Conservation (phyloP, 2,329 filamentous ascomycete genomes). For the Dryadomyces quercus-mongolicae region DNA sequence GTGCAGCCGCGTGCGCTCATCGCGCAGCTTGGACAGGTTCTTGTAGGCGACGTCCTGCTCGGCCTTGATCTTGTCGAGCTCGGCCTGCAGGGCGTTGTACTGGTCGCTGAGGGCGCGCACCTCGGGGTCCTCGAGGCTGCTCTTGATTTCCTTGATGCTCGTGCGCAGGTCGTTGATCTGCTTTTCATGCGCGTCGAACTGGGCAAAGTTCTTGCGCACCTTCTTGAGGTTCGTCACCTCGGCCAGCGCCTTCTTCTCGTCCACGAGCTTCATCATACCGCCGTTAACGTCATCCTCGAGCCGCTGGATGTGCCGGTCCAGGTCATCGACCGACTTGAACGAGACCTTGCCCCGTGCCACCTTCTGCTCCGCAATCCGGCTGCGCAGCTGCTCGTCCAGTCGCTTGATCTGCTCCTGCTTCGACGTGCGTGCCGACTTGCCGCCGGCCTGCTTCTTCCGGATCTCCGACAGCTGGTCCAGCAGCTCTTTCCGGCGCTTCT, state of each 20-base stretch:
- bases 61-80: conserved; percentile 81
- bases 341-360: conserved; percentile 64
- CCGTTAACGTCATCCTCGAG: conserved; percentile 80
- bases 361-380: conserved; percentile 79
- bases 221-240: conserved; percentile 78
- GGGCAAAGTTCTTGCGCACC: conserved; percentile 80
- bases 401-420: conserved; percentile 87
- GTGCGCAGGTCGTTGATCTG: conserved; percentile 76
- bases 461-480: conserved; percentile 74
- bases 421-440: conserved; percentile 68
- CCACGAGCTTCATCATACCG: conserved; percentile 87
- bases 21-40: conserved; percentile 70
- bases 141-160: conserved; percentile 81
- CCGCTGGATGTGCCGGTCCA: conserved; percentile 69
- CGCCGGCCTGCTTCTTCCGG: conserved; percentile 72
- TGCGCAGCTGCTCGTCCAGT: conserved; percentile 79
- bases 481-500: conserved; percentile 77
- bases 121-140: conserved; percentile 83
- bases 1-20: conserved; percentile 75
- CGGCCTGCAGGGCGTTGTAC: conserved; percentile 74
- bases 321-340: conserved; percentile 79
- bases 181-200: conserved; percentile 77
- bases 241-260: conserved; percentile 85
- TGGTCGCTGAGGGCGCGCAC: conserved; percentile 76
- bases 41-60: conserved; percentile 89